phyloP scores from a whole-genome alignment of 768 basidiomycete genomes.

The Naganishia vaughanmartiniae region DNA sequence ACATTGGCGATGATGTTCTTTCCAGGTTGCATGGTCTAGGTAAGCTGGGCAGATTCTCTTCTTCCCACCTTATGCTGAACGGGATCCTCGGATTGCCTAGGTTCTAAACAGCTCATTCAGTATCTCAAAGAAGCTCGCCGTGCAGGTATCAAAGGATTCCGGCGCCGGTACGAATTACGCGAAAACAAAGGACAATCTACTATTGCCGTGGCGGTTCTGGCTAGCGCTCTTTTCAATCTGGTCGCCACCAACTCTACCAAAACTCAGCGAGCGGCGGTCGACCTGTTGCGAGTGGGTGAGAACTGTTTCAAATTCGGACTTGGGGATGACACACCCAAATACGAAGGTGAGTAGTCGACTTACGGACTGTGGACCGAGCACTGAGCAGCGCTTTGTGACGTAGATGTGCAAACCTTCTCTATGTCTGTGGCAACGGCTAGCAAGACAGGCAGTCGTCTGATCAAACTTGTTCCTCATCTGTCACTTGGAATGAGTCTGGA shows the following conservation, averaged over 20 bases:
- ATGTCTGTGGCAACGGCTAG: conserved; percentile 16
- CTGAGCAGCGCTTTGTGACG: neutral
- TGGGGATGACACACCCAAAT: conserved; percentile 17
- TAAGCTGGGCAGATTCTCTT: neutral
- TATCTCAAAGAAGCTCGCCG: conserved; percentile 20
- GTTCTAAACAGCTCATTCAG: conserved; percentile 21
- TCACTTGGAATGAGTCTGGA: conserved; percentile 10
- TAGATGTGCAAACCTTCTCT: conserved; percentile 21
- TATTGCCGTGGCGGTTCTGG: conserved; percentile 7
- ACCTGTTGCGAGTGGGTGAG: conserved; percentile 6
- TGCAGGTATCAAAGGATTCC: neutral
- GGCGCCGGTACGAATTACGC: conserved; percentile 7
- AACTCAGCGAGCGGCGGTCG: conserved; percentile 2
- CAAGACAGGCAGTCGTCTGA: conserved; percentile 14
- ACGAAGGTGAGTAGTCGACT: neutral
- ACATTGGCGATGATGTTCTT: conserved; percentile 14
- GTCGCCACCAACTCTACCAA: conserved; percentile 15
- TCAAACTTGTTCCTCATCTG: conserved; percentile 17
- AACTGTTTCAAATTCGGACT: conserved; percentile 18
- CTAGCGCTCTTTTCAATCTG: conserved; percentile 19
- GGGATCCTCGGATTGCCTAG: neutral
- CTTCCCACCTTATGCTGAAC: neutral
- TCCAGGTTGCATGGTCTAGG: conserved; percentile 23
- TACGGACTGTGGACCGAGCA: neutral
- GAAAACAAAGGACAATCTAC: conserved; percentile 19